These are phyloP conservation scores for Simplicillium aogashimaense DNA, from an alignment of 2,329 filamentous ascomycete species.

Conservation along the genomic window DNA sequence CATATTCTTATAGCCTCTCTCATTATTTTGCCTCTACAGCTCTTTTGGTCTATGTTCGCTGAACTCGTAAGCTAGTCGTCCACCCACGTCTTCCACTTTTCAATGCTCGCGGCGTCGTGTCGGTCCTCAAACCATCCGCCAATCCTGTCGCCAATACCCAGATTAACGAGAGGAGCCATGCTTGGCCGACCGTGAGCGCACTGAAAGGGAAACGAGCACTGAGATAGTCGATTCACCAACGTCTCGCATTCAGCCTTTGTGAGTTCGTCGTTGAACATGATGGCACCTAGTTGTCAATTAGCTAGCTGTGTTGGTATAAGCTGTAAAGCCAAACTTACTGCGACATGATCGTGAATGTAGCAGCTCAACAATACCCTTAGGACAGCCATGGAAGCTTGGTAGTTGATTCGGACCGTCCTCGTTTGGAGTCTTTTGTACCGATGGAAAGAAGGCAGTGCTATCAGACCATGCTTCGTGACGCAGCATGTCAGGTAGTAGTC, in stretches of 20 bases:
- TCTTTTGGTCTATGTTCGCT: too few relatives aligned
- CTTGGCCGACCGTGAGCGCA: constrained; percentile 71
- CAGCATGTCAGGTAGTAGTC: constrained; percentile 62
- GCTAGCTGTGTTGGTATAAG: neutral
- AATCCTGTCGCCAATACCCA: constrained; percentile 19
- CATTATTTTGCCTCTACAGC: too few relatives aligned
- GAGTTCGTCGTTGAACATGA: constrained; percentile 77
- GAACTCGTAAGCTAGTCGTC: too few relatives aligned
- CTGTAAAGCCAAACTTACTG: constrained; percentile 31
- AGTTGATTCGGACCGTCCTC: neutral
- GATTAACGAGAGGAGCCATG: constrained; percentile 51
- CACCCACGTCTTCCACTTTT: constrained; percentile 11
- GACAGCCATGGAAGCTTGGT: constrained; percentile 54
- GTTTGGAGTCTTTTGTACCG: constrained; percentile 1
- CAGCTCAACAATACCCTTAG: constrained; percentile 64
- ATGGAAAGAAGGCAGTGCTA: constrained; percentile 22
- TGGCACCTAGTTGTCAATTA: constrained; percentile 36
- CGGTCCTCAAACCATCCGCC: constrained; percentile 1
- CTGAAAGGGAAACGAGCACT: constrained; percentile 66
- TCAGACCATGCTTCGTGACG: constrained; percentile 64
- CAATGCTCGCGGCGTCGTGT: constrained; percentile 4
- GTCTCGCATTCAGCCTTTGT: constrained; percentile 43
- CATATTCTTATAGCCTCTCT: too few relatives aligned
- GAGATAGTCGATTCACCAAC: constrained; percentile 46
- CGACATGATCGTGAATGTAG: constrained; percentile 68